Base-by-base conservation (phyloP, 1,139 yeast species). In the Pneumocystis jirovecii region DNA sequence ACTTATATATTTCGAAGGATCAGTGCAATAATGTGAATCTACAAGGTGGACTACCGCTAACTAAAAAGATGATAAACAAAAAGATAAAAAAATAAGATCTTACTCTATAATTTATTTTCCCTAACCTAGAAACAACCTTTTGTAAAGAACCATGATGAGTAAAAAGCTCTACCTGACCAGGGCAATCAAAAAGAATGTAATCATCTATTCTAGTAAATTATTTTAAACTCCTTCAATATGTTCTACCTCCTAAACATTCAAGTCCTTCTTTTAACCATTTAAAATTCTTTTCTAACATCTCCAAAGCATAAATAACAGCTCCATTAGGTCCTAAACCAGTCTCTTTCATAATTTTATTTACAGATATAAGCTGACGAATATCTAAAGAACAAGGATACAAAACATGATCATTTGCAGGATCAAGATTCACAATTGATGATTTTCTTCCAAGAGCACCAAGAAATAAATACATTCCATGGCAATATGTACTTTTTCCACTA, bases 281-380 rank as follows among this genome's bases (percentile, higher is more conserved):
- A 66, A 85, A 74, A 4, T 82, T 77, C 37, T 76, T 76, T 66
- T 81, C 83, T 4, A 78, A 71, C 65, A 76, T 77, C 72, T 93
- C 97, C 71, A 95, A 77, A 0, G 97, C 97, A 75, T 83, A 87
- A 83, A 93, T 81, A 65, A 93, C 79, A 0, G 95, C 97, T 60
- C 98, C 99, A 71, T 93, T 93, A 5, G 98, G 98, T 0, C 99
- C 99, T 64, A 89, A 78, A 61, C 88, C 89, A 78, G 90, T 81
- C 74, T 90, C 96, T 70, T 90, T 96, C 95, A 91, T 91, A n/a
- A 91, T 97, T 76, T 93, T 97, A 69, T 90, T 93, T 63, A 93
- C 77, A 0, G 96, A 88, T 63, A 95, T 88, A 72, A 93, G 80
- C 74, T 93, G 96, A 71, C 96, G 80, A 61, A 95, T 91, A 73